Conservation (phyloP, 2,329 filamentous ascomycete species). For the Cercospora citrullina region DNA sequence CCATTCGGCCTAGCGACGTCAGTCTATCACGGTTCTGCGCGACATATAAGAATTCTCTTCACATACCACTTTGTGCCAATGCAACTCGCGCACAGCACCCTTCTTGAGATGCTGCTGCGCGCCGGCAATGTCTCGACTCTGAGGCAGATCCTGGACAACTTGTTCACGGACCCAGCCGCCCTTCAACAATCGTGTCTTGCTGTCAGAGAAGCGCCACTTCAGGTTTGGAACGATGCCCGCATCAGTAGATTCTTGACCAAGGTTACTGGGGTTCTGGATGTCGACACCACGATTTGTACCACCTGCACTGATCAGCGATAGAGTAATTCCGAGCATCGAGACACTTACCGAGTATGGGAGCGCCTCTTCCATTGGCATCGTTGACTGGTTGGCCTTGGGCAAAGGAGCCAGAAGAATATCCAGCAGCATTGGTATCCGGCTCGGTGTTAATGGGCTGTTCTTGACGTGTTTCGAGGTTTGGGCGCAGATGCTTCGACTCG, state of each 20-base stretch:
- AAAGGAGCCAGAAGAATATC: constrained; percentile 40
- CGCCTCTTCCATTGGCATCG: constrained; percentile 58
- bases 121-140: constrained; percentile 65
- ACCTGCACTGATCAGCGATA: neutral
- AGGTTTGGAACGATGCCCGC: neutral
- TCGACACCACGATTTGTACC: neutral
- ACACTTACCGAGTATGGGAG: constrained; percentile 16
- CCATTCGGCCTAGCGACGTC: constrained; percentile 45
- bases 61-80: constrained; percentile 59
- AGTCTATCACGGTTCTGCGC: neutral
- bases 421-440: constrained; percentile 25
- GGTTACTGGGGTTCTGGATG: neutral
- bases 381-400: constrained; percentile 58
- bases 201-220: neutral
- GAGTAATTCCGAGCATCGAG: neutral
- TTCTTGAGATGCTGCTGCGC: constrained; percentile 69
- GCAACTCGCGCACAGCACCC: constrained; percentile 64
- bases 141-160: constrained; percentile 54
- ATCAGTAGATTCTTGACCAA: neutral
- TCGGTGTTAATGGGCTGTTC: constrained; percentile 12
- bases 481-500: neutral
- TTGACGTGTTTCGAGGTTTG: constrained; percentile 9
- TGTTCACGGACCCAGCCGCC: neutral
- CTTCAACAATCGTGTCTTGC: neutral
- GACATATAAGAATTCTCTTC: neutral